phyloP scores from a whole-genome alignment of 352 stramenopile genomes.

The Phytophthora tentaculata region DNA sequence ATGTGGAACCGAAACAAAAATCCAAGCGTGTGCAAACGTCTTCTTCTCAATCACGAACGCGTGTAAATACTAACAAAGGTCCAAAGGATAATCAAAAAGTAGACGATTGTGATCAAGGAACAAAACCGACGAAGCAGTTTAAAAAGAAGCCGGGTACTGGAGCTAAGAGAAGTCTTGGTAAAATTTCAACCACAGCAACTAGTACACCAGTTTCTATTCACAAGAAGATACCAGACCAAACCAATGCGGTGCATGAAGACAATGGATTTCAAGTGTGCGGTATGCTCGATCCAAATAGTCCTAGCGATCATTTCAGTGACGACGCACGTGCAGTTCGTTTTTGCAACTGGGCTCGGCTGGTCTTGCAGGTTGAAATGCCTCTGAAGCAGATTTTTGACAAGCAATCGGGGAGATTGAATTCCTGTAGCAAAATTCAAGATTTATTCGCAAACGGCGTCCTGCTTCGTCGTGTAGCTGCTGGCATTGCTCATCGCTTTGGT shows the following conservation, averaged over 20 bases:
- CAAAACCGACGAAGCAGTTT: slow-evolving; percentile 7
- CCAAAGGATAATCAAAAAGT: neutral
- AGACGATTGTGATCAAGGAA: neutral
- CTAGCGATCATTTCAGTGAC: neutral
- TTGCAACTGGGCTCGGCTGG: slow-evolving; percentile 20
- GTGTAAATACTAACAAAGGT: neutral
- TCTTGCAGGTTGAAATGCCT: slow-evolving; percentile 22
- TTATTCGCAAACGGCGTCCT: slow-evolving; percentile 44
- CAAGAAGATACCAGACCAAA: slow-evolving; percentile 10
- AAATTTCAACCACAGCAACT: neutral
- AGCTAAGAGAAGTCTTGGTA: slow-evolving; percentile 8
- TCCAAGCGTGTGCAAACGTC: slow-evolving; percentile 2
- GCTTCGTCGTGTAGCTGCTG: slow-evolving; percentile 43
- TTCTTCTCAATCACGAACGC: slow-evolving; percentile 11
- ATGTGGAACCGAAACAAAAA: slow-evolving; percentile 11
- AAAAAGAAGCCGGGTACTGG: slow-evolving; percentile 3
- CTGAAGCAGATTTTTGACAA: slow-evolving; percentile 26
- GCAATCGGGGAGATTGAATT: slow-evolving; percentile 4
- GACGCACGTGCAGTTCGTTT: slow-evolving; percentile 13
- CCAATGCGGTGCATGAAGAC: slow-evolving; percentile 22
- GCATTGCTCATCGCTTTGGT: slow-evolving; percentile 19
- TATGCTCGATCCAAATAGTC: slow-evolving; percentile 38
- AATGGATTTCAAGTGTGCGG: slow-evolving; percentile 43
- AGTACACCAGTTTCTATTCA: neutral
- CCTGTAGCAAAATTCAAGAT: slow-evolving; percentile 12